Base-by-base conservation (phyloP, 805 yeast species). In the Barnettozyma botsteinii region DNA sequence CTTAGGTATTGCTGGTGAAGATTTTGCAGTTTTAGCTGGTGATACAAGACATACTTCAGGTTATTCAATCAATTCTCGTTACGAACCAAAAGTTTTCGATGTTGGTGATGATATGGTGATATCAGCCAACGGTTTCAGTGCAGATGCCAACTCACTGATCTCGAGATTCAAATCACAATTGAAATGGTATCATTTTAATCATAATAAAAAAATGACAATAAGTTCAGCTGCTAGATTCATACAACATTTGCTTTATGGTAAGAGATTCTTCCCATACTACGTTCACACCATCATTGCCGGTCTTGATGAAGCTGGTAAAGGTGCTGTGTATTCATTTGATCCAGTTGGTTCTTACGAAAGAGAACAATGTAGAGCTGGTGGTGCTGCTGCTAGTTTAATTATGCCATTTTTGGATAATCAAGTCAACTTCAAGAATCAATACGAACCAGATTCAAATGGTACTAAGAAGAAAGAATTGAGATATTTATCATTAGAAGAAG, bases 371-470 rank as follows among this genome's bases (percentile, higher is more conserved):
- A 78, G 97, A 57, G 98, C 98, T 3, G 97, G 95, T 49, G 98
- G 98, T 31, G 93, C 97, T 12, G 98, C 98, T 22, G 93, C 97
- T 2, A 77, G 88, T 48, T 75, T 93, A 65, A 88, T 93, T 51
- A 88, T 89, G 94, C 98, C 98, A 4, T 93, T 93, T 62, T 76
- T 93, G 57, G 98, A 93, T 64, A 91, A 89, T 63, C 98, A 93
- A 69, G 98, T 93, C 47, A 86, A 88, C 61, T 85, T 87, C 66
- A 89, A 89, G 61, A 93, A 93, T 68, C 98, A 93, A 64, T 77
- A 72, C 60, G 89, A 77, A 50, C 96, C 97, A 18, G 81, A 70
- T 5, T 69, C 85, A 10, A 70, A 85, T 44, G 94, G 93, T 17
- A 75, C 67, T 10, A 71, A 72, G 42, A 81, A 77, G 61, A 79